Evolutionary conservation across 1,284 basidiomycete genomes (phyloP).

Genomic region (Austropuccinia psidii): DNA sequence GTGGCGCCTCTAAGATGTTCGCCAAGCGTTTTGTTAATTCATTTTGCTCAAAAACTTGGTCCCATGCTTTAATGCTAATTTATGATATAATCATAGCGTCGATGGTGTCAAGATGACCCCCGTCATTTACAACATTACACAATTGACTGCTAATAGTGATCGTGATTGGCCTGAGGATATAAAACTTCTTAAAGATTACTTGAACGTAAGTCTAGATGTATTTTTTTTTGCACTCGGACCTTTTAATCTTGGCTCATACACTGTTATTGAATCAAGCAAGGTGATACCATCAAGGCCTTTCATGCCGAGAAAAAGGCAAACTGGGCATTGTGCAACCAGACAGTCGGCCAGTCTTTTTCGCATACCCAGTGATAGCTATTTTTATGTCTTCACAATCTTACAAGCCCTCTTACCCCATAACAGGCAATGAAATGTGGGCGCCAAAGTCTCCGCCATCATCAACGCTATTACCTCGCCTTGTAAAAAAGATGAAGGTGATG

Average conservation of each 20-base stretch:
- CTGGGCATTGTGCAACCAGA: slow-evolving; percentile 78
- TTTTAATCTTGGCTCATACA: not conserved
- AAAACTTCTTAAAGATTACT: slow-evolving; percentile 64
- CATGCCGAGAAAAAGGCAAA: slow-evolving; percentile 73
- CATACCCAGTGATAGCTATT: too few relatives aligned
- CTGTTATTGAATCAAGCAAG: slow-evolving; percentile 43
- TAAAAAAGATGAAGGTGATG: slow-evolving; percentile 70
- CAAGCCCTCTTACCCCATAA: not conserved
- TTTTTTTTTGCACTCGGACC: not conserved
- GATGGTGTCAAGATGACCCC: slow-evolving; percentile 7
- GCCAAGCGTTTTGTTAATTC: not conserved
- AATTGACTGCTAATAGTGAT: not conserved
- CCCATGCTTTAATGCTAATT: not conserved
- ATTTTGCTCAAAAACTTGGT: not conserved
- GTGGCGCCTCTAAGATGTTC: slow-evolving; percentile 9
- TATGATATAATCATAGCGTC: not conserved
- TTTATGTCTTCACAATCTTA: slow-evolving; percentile 40
- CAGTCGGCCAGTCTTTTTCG: slow-evolving; percentile 60
- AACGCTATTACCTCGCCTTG: slow-evolving; percentile 66
- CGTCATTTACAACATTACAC: slow-evolving; percentile 19
- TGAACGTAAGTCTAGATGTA: slow-evolving; percentile 53
- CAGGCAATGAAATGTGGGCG: slow-evolving; percentile 17
- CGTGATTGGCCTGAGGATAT: slow-evolving; percentile 89
- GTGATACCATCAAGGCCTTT: slow-evolving; percentile 70
- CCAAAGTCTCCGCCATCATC: slow-evolving; percentile 62